Evolutionary conservation across 2,329 filamentous ascomycete genomes (phyloP), one percentile per base, ranked within the genome.

Genomic region (Arthroderma sp.): DNA sequence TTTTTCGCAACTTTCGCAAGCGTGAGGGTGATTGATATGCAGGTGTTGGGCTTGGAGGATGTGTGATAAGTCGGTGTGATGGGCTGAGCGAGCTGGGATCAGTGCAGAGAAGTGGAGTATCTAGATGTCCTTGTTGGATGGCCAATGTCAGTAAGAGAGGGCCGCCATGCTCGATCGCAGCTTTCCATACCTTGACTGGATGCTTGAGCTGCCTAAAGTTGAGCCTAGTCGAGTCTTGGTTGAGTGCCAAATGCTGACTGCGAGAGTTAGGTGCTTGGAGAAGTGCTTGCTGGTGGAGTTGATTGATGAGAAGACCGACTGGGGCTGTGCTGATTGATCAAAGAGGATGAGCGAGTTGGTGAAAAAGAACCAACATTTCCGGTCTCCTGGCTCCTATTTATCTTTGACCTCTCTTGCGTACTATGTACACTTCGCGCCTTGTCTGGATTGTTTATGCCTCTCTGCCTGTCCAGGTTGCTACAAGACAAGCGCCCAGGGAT

Each of bases 61-160:
- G 41, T n/a, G 47, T 51, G 47, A 51, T 51, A 19, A 51, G 47
- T 51, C 28, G 47, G 47, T 51, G 47, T 51, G 47, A 51, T 51
- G 47, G 47, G 47, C 47, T 31, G 25, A 33, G 47, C 41, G 11
- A 19, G 41, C 41, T 25, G 41, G 41, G 41, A 47, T 47, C 41
- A 47, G 41, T 47, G 41, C 41, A 47, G 41, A 47, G 41, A 47
- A 47, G 28, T 51, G 47, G 47, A 51, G 47, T 33, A 13, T 19
- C 13, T 31, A 5, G 28, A 13, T 31, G 2, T 15, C 13, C 47
- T 25, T 19, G 47, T 33, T 33, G 23, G 28, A 31, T 31, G 11
- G 13, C 11, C 13, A 9, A 13, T 47, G 41, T 47, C 41, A 47
- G 41, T 25, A n/a, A n/a, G n/a, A n/a, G 11, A 15, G 11, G 8